Percentiles rank a stretch among this genome's conserved stretches.
Conservation (phyloP, 768 basidiomycete species). For the Pholiota microspora region DNA sequence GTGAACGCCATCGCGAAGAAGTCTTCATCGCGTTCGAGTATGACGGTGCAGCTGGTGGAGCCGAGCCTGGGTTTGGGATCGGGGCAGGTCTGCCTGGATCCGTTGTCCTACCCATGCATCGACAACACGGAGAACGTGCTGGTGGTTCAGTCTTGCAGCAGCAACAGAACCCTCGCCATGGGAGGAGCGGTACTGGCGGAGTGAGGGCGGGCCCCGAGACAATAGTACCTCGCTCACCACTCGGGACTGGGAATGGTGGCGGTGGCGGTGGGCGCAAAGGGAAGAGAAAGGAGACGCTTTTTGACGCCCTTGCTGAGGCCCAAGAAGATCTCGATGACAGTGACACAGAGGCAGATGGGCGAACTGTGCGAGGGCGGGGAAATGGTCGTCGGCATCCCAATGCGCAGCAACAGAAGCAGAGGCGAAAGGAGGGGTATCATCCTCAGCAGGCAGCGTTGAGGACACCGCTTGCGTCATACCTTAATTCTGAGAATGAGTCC, state of each 20-base stretch:
- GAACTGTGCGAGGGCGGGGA: neutral
- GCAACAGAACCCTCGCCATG: constrained; percentile 6
- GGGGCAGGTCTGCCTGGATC: neutral
- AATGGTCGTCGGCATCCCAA: neutral
- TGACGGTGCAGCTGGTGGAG: constrained; percentile 16
- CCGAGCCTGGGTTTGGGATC: constrained; percentile 1
- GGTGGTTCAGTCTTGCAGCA: neutral
- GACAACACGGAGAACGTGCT: constrained; percentile 1
- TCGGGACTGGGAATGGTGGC: neutral
- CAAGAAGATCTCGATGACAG: neutral
- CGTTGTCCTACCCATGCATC: constrained; percentile 9
- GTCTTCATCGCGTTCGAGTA: constrained; percentile 42
- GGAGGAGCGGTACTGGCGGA: neutral
- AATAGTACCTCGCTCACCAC: constrained; percentile 27
- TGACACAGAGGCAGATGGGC: neutral
- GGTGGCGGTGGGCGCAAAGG: neutral
- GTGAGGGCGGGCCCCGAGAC: constrained; percentile 15
- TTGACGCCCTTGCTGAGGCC: constrained; percentile 5
- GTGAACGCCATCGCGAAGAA: constrained; percentile 38
- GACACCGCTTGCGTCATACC: neutral
- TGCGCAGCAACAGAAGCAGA: neutral
- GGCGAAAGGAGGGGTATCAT: neutral
- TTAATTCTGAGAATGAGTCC: neutral
- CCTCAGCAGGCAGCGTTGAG: neutral
- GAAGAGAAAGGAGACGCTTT: constrained; percentile 8